Conservation (phyloP, 352 stramenopile species). For the Globisporangium recalcitrans region DNA sequence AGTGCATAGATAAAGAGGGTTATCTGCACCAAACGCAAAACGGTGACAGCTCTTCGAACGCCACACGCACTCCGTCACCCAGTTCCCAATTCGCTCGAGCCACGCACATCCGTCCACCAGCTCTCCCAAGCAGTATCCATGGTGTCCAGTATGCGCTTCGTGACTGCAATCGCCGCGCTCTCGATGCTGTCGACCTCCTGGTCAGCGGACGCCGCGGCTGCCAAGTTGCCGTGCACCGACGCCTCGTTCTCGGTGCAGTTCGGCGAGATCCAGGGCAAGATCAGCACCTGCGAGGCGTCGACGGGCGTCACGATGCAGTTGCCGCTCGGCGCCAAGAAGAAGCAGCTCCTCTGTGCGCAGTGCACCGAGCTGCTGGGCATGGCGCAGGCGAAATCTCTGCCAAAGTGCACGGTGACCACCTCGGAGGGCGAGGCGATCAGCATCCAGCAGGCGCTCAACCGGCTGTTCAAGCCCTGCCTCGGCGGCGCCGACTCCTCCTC, state of each 20-base stretch:
- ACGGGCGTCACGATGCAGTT: constrained; percentile 1
- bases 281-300: not conserved
- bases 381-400: not conserved
- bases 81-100: not conserved
- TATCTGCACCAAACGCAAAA: too few species aligned
- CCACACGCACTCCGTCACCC: not conserved
- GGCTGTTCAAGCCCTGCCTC: not conserved
- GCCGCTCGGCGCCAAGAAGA: constrained; percentile 1
- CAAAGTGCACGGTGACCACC: not conserved
- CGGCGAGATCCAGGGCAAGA: not conserved
- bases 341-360: not conserved
- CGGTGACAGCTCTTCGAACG: not conserved
- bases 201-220: not conserved
- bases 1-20: too few species aligned
- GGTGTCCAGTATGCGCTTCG: not conserved
- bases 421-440: not conserved
- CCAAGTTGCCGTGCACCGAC: not conserved
- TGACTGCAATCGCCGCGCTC: not conserved
- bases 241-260: not conserved
- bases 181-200: not conserved
- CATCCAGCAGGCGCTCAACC: not conserved
- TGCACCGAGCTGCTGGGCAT: not conserved
- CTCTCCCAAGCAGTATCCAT: too few species aligned
- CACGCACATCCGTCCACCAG: not conserved
- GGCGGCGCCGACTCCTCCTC: not conserved